Conservation (phyloP, 1,284 basidiomycete genomes). For the Ceratobasidium sp. region DNA sequence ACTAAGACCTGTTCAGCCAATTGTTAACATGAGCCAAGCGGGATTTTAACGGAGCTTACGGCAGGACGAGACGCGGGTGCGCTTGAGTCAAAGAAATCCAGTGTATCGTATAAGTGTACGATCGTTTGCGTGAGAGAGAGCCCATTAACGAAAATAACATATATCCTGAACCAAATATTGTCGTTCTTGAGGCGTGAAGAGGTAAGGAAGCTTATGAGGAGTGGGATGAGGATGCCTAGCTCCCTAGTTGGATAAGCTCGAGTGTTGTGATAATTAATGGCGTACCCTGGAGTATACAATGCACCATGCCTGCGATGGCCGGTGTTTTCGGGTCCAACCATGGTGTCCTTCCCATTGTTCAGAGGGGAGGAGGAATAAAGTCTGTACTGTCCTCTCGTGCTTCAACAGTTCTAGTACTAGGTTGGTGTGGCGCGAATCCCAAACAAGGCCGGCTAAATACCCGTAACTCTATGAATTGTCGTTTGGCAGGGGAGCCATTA, state of each 20-base stretch:
- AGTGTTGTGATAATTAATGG: not conserved
- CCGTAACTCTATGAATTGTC: too few species aligned
- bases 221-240: constrained; percentile 11
- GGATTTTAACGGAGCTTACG: constrained; percentile 1
- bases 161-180: constrained; percentile 16
- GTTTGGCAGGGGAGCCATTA: too few species aligned
- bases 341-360: too few species aligned
- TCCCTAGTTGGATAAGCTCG: not conserved
- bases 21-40: not conserved
- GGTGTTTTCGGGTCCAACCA: too few species aligned
- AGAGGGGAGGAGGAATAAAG: too few species aligned
- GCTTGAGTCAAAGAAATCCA: not conserved
- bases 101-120: not conserved
- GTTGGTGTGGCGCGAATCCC: too few species aligned
- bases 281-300: constrained; percentile 27
- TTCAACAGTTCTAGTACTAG: too few species aligned
- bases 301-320: not conserved
- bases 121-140: constrained; percentile 1
- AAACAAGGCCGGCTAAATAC: too few species aligned
- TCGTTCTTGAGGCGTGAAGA: constrained; percentile 3
- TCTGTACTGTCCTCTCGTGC: too few species aligned
- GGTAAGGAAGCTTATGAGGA: constrained; percentile 7
- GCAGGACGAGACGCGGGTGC: not conserved
- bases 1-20: constrained; percentile 6
- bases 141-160: constrained; percentile 6